A percentile compares a stretch with the other conserved stretches of the same genome.
Evolutionary conservation across 2,329 filamentous ascomycete species (phyloP).

Genomic region (Colletotrichum lini): DNA sequence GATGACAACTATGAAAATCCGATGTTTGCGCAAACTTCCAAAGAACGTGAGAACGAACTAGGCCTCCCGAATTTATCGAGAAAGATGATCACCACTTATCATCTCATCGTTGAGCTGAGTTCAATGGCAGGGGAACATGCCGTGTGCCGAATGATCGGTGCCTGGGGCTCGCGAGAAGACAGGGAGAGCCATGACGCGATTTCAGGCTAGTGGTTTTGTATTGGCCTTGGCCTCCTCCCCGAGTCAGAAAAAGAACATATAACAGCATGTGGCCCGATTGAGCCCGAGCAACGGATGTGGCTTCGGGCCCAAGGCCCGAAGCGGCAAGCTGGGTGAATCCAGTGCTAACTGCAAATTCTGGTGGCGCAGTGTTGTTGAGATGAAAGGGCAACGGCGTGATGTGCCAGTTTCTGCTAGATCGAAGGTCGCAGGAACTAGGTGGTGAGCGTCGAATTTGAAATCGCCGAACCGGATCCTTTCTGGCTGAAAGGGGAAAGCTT

Average conservation of each 20-base stretch:
- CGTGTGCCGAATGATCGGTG: constrained; percentile 13
- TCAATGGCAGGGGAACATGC: constrained; percentile 8
- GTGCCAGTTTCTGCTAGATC: constrained; percentile 24
- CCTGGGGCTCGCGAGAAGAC: constrained; percentile 12
- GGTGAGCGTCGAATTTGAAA: not conserved
- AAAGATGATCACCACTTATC: constrained; percentile 14
- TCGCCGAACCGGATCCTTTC: not conserved
- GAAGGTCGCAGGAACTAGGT: constrained; percentile 29
- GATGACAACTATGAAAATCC: not conserved
- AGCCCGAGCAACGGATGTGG: constrained; percentile 30
- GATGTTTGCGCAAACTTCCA: not conserved
- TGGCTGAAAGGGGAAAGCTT: not conserved
- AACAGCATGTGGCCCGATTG: constrained; percentile 4
- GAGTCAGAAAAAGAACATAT: constrained; percentile 31
- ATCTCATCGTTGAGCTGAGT: constrained; percentile 15
- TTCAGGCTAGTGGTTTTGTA: constrained; percentile 36
- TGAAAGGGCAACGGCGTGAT: constrained; percentile 15
- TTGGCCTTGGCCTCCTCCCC: constrained; percentile 9
- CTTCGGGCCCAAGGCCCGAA: constrained; percentile 18
- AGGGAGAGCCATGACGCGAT: constrained; percentile 16
- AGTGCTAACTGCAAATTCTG: constrained; percentile 12
- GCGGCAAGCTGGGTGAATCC: constrained; percentile 10
- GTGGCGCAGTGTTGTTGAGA: constrained; percentile 16
- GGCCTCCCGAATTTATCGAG: not conserved
- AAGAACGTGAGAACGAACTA: not conserved